Percentiles rank a stretch among this genome's conserved stretches.
Evolutionary conservation across 2,329 filamentous ascomycete species (phyloP).

Genomic region (Cercospora sp.): DNA sequence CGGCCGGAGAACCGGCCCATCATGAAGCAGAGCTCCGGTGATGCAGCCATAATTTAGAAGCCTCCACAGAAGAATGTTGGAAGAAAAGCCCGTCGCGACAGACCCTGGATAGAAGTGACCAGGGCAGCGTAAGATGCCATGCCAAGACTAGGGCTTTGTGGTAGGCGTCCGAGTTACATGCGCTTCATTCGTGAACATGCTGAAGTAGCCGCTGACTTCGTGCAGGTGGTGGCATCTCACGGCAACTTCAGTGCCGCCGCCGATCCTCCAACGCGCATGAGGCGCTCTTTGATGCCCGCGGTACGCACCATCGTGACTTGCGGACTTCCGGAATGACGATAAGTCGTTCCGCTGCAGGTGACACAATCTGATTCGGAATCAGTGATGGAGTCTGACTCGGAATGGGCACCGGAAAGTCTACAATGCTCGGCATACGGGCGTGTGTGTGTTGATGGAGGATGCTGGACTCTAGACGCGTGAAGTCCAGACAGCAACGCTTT

Average conservation of each 20-base stretch:
- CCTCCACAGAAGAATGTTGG: background rate
- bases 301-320: background rate
- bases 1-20: background rate
- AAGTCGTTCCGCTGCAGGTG: background rate
- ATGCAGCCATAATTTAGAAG: background rate
- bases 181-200: background rate
- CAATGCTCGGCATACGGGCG: background rate
- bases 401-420: background rate
- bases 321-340: background rate
- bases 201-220: background rate
- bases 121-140: background rate
- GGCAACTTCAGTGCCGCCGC: background rate
- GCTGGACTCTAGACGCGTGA: background rate
- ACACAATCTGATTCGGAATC: background rate
- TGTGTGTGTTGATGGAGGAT: background rate
- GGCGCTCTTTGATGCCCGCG: background rate
- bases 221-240: background rate
- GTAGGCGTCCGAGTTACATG: background rate
- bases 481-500: background rate
- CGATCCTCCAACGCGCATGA: background rate
- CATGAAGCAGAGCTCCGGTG: background rate
- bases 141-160: constrained; percentile 1
- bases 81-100: background rate
- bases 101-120: background rate
- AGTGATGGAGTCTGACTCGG: background rate